Conservation (phyloP, 106 monocot species). For the Hemerocallis citrina region DNA sequence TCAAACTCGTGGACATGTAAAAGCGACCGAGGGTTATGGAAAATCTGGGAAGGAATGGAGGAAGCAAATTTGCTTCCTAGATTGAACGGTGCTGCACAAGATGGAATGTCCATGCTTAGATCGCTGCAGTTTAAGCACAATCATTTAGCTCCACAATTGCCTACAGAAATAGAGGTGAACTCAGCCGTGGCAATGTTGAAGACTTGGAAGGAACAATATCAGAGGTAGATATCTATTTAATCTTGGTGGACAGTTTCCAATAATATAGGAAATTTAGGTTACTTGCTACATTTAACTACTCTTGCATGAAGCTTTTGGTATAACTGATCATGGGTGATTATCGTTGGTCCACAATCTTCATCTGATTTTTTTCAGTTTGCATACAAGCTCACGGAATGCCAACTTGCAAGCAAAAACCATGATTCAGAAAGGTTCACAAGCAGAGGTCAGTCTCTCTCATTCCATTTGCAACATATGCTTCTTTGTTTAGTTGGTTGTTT, state of each 20-base stretch:
- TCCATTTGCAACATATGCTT: background rate
- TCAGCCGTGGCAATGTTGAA: slow-evolving; percentile 22
- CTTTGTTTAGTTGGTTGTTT: background rate
- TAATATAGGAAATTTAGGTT: background rate
- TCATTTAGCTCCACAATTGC: slow-evolving; percentile 65
- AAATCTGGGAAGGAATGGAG: slow-evolving; percentile 60
- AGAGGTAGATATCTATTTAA: slow-evolving; percentile 26
- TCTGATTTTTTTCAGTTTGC: slow-evolving; percentile 31
- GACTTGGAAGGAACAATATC: slow-evolving; percentile 74
- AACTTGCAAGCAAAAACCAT: slow-evolving; percentile 85
- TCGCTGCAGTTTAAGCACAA: slow-evolving; percentile 70
- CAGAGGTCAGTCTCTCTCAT: slow-evolving; percentile 44
- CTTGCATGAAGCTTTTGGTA: background rate
- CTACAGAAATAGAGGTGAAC: slow-evolving; percentile 49
- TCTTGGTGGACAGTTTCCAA: background rate
- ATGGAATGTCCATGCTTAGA: slow-evolving; percentile 56
- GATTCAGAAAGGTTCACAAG: slow-evolving; percentile 68
- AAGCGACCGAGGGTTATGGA: slow-evolving; percentile 46
- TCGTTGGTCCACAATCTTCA: background rate
- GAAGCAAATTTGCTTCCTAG: slow-evolving; percentile 71
- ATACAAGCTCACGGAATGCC: slow-evolving; percentile 56
- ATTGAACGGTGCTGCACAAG: slow-evolving; percentile 67
- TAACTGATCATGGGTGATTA: no score
- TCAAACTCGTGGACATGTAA: slow-evolving; percentile 28
- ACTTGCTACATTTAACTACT: background rate